Evolutionary conservation across 176 grass and related monocot species (phyloP).

Genomic region (Hyparrhenia diplandra): DNA sequence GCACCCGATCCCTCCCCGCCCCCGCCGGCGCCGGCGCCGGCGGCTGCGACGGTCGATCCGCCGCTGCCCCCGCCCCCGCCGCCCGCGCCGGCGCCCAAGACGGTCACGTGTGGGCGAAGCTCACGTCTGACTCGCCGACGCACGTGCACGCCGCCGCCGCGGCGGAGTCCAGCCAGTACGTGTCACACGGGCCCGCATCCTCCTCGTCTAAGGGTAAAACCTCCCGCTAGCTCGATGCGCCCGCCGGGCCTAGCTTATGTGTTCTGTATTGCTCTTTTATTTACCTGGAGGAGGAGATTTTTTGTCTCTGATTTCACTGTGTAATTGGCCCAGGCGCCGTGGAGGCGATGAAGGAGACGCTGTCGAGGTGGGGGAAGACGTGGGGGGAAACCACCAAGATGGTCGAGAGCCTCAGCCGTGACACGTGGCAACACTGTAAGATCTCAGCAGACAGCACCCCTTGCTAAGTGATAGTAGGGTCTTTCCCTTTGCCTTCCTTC

Average conservation of each 20-base stretch:
- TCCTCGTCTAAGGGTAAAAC: conserved; percentile 55
- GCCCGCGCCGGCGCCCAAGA: conserved; percentile 31
- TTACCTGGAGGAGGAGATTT: not conserved
- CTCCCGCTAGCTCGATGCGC: not conserved
- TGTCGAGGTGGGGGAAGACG: conserved; percentile 77
- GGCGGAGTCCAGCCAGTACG: conserved; percentile 41
- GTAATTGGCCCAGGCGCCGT: conserved; percentile 25
- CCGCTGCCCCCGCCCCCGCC: not conserved
- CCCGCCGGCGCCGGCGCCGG: too few species aligned
- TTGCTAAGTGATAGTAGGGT: not conserved
- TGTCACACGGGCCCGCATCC: conserved; percentile 37
- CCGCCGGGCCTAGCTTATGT: too few species aligned
- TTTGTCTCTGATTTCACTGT: conserved; percentile 22
- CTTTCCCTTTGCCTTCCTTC: not conserved
- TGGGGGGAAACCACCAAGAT: conserved; percentile 64
- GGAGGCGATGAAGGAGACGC: conserved; percentile 70
- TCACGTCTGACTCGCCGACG: conserved; percentile 40
- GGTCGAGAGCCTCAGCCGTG: conserved; percentile 72
- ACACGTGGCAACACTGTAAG: conserved; percentile 95
- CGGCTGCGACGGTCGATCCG: conserved; percentile 25
- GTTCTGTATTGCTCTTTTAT: not conserved
- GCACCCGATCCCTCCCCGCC: conserved; percentile 33
- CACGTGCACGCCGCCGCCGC: conserved; percentile 35
- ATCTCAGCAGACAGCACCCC: conserved; percentile 22
- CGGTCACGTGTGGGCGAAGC: conserved; percentile 52